These are phyloP conservation scores for Dendrobium officinale DNA, from an alignment of 106 monocot species.

Conservation along the genomic window DNA sequence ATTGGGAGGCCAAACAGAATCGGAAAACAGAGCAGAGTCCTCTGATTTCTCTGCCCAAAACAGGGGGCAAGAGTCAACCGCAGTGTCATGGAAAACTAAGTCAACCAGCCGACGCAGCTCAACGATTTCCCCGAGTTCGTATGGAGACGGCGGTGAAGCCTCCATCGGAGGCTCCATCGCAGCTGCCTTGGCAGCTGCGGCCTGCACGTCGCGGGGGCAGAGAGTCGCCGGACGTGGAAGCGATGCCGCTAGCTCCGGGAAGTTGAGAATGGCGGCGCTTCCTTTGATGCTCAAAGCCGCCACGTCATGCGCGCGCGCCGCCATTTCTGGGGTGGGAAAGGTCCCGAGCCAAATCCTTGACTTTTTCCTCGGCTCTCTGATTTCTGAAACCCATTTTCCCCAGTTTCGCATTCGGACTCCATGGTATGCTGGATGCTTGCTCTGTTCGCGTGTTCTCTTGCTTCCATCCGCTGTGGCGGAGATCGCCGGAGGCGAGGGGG, in stretches of 20 bases:
- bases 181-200: conserved; percentile 22
- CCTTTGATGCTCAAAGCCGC: conserved; percentile 29
- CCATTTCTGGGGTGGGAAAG: conserved; percentile 30
- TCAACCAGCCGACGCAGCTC: conserved; percentile 27
- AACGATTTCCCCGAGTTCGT: conserved; percentile 26
- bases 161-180: conserved; percentile 5
- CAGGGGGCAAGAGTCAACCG: conserved; percentile 14
- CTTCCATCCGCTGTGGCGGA: not conserved
- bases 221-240: conserved; percentile 21
- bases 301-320: conserved; percentile 33
- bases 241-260: conserved; percentile 24
- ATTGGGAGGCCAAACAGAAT: not conserved
- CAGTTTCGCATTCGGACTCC: conserved; percentile 31
- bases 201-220: conserved; percentile 32
- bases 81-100: conserved; percentile 22
- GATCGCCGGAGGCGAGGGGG: not conserved
- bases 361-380: conserved; percentile 35
- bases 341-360: conserved; percentile 38
- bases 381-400: conserved; percentile 40
- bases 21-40: not conserved
- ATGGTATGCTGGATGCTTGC: conserved; percentile 16
- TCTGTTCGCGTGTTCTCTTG: not conserved
- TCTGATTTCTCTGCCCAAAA: not conserved
- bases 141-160: not conserved
- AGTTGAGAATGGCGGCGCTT: conserved; percentile 27